Evolutionary conservation across 2,329 filamentous ascomycete species (phyloP), one percentile per base, ranked within the genome.

Genomic region (Ustulina deusta): DNA sequence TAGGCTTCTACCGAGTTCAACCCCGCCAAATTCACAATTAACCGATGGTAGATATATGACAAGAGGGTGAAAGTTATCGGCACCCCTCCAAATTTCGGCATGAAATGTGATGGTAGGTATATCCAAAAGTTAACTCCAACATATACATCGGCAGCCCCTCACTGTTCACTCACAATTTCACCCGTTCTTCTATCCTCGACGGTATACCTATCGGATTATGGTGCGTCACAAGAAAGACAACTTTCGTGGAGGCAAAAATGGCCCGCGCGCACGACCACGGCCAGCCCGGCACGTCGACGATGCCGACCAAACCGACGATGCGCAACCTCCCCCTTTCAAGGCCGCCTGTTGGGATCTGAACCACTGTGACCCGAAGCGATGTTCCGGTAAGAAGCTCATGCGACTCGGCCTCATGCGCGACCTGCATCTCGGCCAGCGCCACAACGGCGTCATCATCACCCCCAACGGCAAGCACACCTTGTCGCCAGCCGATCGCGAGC

Each of bases 271-370:
- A 70, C 85, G 85, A 72, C 83, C 81, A 76, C 60, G 54, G 13
- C 61, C 69, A 2, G 29, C 49, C 20, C 69, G 69, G 5, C 77
- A 77, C 67, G 72, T 69, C 29, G 76, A 75, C 62, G 72, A 81
- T 58, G 78, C 80, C 62, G 81, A 82, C 68, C 79, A 83, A 61
- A 73, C 74, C 73, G 72, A 79, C 70, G 74, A 81, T 61, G 76
- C 68, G 56, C 49, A 34, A 20, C 87, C 75, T 71, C 89, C 82
- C 44, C 77, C 83, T 25, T 97, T 94, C 87, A 97, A 97, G 82
- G 95, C 96, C 56, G 96, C 95, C 66, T 97, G 95, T 80, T 99
- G 96, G 96, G 96, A 99, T 77, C 86, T 99, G 38, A 95, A 94
- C 69, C 96, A 99, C 83, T 99, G 96, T 84, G 96, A 99, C 77